These are phyloP conservation scores for Podospora anserina DNA, from an alignment of 495 filamentous ascomycete genomes.

Conservation along the genomic window DNA sequence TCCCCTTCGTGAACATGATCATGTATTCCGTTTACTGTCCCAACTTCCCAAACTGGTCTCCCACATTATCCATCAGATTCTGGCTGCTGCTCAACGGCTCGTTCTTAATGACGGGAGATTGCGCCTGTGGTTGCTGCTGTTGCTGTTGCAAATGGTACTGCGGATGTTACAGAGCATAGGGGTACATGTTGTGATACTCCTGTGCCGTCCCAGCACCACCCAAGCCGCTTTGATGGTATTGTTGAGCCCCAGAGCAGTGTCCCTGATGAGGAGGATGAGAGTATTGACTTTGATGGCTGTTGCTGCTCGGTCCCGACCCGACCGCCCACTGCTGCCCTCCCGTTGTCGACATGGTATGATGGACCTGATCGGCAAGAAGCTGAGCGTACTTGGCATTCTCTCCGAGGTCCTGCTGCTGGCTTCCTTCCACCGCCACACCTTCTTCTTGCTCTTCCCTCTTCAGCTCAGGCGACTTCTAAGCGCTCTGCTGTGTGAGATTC, in stretches of 20 bases:
- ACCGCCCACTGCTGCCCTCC: background rate
- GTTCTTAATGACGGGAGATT: background rate
- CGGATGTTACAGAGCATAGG: background rate
- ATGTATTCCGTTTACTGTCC: too few species aligned
- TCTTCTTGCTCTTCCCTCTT: background rate
- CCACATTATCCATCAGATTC: background rate
- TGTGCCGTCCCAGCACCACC: background rate
- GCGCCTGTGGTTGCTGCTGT: background rate
- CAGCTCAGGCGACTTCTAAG: slow-evolving; percentile 20
- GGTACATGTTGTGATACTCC: background rate
- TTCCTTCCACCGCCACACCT: background rate
- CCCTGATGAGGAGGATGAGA: background rate
- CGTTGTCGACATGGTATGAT: background rate
- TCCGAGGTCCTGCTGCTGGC: background rate
- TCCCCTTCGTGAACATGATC: too few species aligned
- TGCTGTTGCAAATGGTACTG: background rate
- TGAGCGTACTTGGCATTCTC: background rate
- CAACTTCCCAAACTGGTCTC: background rate
- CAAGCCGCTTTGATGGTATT: background rate
- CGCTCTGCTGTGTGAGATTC: slow-evolving; percentile 27
- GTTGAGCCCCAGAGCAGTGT: background rate
- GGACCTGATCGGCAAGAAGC: background rate
- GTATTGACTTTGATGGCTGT: background rate
- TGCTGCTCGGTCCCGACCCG: background rate
- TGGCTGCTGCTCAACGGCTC: background rate